phyloP scores from a whole-genome alignment of 2,329 filamentous ascomycete species.

The Diaporthe aspalathi region DNA sequence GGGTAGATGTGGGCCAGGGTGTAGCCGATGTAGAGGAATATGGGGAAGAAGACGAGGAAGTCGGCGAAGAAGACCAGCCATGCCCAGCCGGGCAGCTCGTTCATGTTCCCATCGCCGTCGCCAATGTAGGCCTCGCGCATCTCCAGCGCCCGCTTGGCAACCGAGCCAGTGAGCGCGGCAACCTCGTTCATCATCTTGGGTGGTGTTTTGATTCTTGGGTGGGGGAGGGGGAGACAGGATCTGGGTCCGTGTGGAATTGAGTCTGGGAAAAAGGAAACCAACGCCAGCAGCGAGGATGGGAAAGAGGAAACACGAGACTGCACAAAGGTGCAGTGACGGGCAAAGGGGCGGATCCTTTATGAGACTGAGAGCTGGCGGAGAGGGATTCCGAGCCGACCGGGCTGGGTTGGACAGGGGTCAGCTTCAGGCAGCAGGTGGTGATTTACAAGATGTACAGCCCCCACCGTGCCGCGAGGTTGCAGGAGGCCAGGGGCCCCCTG shows the following conservation, averaged over 20 bases:
- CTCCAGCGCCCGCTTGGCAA: conserved; percentile 36
- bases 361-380: background rate
- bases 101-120: conserved; percentile 29
- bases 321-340: background rate
- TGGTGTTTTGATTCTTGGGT: conserved; percentile 1
- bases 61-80: conserved; percentile 53
- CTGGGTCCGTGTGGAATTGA: background rate
- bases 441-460: conserved; percentile 28
- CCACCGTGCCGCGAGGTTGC: conserved; percentile 21
- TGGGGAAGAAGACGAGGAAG: conserved; percentile 58
- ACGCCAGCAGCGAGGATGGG: background rate
- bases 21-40: conserved; percentile 58
- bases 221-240: background rate
- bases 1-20: conserved; percentile 63
- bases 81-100: conserved; percentile 55
- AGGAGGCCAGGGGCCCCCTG: conserved; percentile 7
- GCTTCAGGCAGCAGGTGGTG: conserved; percentile 25
- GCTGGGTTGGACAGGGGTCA: background rate
- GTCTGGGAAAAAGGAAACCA: background rate
- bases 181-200: conserved; percentile 28
- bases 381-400: conserved; percentile 28
- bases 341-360: conserved; percentile 26
- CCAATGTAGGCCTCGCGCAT: conserved; percentile 10
- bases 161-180: conserved; percentile 30
- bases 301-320: conserved; percentile 1